Evolutionary conservation across 257 asterid genomes (phyloP).

Genomic region (Solanum virginianum): DNA sequence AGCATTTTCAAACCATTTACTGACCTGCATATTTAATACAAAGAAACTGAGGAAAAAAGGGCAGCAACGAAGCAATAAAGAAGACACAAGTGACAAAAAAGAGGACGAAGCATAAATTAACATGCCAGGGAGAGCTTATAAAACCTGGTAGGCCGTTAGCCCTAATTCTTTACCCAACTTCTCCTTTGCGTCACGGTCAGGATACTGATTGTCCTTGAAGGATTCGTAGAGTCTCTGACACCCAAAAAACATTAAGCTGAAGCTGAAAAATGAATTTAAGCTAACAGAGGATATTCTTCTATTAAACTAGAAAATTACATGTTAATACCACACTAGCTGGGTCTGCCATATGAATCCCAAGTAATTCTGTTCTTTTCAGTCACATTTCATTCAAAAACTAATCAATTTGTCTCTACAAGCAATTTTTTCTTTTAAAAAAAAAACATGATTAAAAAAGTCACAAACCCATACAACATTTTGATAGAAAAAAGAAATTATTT

Average conservation of each 20-base stretch:
- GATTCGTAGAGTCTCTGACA: slow-evolving; percentile 64
- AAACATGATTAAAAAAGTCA: neutral
- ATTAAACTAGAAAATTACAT: neutral
- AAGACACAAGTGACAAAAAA: neutral
- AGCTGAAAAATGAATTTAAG: neutral
- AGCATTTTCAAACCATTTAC: slow-evolving; percentile 84
- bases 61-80: neutral
- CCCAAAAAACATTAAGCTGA: neutral
- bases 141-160: slow-evolving; percentile 55
- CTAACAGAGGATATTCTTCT: neutral
- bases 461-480: neutral
- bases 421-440: neutral
- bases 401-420: neutral
- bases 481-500: neutral
- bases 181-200: slow-evolving; percentile 47
- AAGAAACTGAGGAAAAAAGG: neutral
- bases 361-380: neutral
- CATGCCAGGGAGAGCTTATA: neutral
- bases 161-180: slow-evolving; percentile 67
- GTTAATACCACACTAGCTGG: neutral
- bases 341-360: neutral
- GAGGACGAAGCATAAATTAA: neutral
- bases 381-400: neutral
- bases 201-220: slow-evolving; percentile 74
- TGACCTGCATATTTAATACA: slow-evolving; percentile 28